Percentiles rank a stretch among this genome's conserved stretches.
Evolutionary conservation across 2,329 filamentous ascomycete species (phyloP).

Genomic region (Ciborinia camelliae): DNA sequence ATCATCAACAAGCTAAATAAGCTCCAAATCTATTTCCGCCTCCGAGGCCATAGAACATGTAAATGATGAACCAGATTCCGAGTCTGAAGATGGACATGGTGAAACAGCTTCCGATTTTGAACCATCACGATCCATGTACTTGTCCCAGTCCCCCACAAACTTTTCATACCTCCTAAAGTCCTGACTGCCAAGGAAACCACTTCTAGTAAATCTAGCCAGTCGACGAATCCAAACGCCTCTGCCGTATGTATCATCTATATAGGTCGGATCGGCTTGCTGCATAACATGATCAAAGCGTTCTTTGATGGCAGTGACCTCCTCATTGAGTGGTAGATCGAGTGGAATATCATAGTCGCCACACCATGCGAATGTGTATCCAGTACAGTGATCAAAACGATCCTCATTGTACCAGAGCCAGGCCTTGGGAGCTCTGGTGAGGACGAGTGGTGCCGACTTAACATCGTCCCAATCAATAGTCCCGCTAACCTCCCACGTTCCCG

Average conservation of each 20-base stretch:
- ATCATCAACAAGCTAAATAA: no score
- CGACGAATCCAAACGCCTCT: background rate
- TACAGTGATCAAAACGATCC: background rate
- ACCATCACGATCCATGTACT: slow-evolving; percentile 38
- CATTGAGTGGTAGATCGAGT: background rate
- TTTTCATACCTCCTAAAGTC: background rate
- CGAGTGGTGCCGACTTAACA: background rate
- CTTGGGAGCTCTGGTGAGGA: background rate
- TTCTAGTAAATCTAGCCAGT: background rate
- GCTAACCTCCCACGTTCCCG: background rate
- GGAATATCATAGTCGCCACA: background rate
- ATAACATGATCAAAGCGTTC: background rate
- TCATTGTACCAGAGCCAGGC: background rate
- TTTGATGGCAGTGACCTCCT: background rate
- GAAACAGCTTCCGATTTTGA: no score
- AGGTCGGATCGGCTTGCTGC: background rate
- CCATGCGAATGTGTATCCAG: background rate
- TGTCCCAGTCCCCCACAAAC: background rate
- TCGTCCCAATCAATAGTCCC: background rate
- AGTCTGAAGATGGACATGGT: no score
- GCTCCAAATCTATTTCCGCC: no score
- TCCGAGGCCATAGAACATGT: no score
- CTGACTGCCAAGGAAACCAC: background rate
- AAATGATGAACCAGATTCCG: no score
- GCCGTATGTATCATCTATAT: background rate